Percentiles rank a stretch among this genome's conserved stretches.
phyloP scores from a whole-genome alignment of 2,329 filamentous ascomycete species.

The Neonectria faginata region DNA sequence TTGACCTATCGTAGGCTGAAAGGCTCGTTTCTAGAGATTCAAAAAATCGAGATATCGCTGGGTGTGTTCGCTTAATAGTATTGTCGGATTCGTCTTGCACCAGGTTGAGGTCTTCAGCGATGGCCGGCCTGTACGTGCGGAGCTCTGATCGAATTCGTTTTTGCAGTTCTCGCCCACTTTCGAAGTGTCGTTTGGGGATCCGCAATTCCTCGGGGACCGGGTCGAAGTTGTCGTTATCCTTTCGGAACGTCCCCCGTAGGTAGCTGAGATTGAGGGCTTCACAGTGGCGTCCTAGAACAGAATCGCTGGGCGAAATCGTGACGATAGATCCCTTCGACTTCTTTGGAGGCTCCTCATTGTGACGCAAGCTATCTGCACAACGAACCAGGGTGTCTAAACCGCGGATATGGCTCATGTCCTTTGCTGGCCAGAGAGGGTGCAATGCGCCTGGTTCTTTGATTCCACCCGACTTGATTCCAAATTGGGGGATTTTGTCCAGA shows the following conservation, averaged over 20 bases:
- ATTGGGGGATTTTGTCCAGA: constrained; percentile 53
- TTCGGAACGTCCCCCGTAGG: constrained; percentile 46
- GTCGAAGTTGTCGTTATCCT: constrained; percentile 54
- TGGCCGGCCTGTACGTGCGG: constrained; percentile 42
- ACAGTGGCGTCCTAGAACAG: constrained; percentile 53
- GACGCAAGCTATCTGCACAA: background rate
- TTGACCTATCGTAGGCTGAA: constrained; percentile 83
- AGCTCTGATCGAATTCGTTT: constrained; percentile 61
- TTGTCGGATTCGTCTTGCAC: constrained; percentile 52
- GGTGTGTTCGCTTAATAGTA: constrained; percentile 57
- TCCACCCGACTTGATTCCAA: constrained; percentile 58
- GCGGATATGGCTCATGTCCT: constrained; percentile 73
- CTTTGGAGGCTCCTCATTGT: constrained; percentile 43
- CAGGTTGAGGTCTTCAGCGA: constrained; percentile 30
- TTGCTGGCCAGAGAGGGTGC: constrained; percentile 78
- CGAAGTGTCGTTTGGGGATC: constrained; percentile 67
- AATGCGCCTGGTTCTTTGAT: constrained; percentile 74
- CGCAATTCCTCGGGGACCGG: constrained; percentile 63
- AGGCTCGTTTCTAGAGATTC: constrained; percentile 69
- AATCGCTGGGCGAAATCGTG: constrained; percentile 56
- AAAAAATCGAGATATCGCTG: constrained; percentile 71
- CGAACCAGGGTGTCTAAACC: constrained; percentile 48
- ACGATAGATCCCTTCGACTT: constrained; percentile 65
- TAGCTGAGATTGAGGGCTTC: constrained; percentile 42
- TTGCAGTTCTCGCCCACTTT: constrained; percentile 68